phyloP scores from a whole-genome alignment of 257 asterid species.

The Solanum rostratum region DNA sequence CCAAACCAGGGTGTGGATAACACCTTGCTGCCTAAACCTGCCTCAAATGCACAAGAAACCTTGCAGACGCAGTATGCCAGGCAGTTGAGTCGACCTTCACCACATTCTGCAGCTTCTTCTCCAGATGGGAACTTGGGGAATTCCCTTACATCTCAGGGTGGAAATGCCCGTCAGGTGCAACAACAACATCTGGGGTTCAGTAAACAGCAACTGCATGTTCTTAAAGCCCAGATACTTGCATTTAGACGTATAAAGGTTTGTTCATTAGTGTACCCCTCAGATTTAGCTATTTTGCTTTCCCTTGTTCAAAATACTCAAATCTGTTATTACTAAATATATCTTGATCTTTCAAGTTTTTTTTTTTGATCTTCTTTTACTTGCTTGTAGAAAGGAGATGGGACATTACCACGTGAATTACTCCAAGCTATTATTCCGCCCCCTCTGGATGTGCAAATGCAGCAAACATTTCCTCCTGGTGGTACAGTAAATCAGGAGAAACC shows the following conservation, averaged over 20 bases:
- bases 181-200: slow-evolving; percentile 61
- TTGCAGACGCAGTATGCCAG: slow-evolving; percentile 49
- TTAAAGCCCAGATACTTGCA: slow-evolving; percentile 97
- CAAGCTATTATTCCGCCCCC: slow-evolving; percentile 88
- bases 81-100: slow-evolving; percentile 45
- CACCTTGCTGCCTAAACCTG: slow-evolving; percentile 32
- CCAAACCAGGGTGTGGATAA: slow-evolving; percentile 58
- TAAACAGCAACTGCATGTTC: slow-evolving; percentile 90
- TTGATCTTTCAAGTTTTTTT: background rate
- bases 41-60: slow-evolving; percentile 35
- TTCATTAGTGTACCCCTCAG: slow-evolving; percentile 2
- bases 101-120: slow-evolving; percentile 50
- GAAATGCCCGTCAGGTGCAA: slow-evolving; percentile 24
- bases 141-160: slow-evolving; percentile 49
- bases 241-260: slow-evolving; percentile 96
- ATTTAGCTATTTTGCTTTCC: background rate
- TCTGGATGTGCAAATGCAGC: slow-evolving; percentile 59
- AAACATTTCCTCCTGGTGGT: slow-evolving; percentile 30
- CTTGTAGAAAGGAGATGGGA: slow-evolving; percentile 82
- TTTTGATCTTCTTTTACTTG: slow-evolving; percentile 12
- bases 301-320: slow-evolving; percentile 4
- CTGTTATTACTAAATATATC: background rate
- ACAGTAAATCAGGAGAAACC: slow-evolving; percentile 42
- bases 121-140: slow-evolving; percentile 53
- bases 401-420: slow-evolving; percentile 84